Evolutionary conservation across 2,329 filamentous ascomycete genomes (phyloP).

Genomic region (Clonostachys byssicola): DNA sequence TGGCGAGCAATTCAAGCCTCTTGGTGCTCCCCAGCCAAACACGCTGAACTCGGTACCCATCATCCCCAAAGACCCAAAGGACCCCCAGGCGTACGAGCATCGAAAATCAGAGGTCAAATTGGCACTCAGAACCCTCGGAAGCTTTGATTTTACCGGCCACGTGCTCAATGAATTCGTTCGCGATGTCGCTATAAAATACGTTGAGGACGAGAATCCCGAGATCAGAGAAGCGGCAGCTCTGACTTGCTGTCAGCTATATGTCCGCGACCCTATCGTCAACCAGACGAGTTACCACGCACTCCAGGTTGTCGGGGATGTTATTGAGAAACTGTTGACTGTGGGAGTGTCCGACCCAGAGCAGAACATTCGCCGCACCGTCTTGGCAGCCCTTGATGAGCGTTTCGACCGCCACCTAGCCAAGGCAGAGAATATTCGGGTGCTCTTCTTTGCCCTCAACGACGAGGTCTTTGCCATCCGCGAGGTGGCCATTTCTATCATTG

Average conservation of each 20-base stretch:
- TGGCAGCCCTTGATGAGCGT: conserved; percentile 83
- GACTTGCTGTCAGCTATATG: conserved; percentile 96
- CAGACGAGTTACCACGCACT: conserved; percentile 97
- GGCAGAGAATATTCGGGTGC: conserved; percentile 91
- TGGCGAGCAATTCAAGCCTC: conserved; percentile 84
- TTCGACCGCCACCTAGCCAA: conserved; percentile 97
- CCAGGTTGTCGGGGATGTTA: conserved; percentile 95
- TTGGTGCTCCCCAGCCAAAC: conserved; percentile 83
- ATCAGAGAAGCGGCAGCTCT: conserved; percentile 92
- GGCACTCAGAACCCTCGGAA: conserved; percentile 91
- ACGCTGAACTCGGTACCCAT: conserved; percentile 77
- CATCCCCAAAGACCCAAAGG: conserved; percentile 82
- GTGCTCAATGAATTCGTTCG: conserved; percentile 97
- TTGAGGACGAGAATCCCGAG: conserved; percentile 91
- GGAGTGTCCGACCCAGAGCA: conserved; percentile 89
- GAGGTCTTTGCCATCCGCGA: conserved; percentile 90
- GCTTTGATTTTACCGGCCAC: conserved; percentile 91
- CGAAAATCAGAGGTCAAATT: conserved; percentile 86
- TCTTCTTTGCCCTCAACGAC: conserved; percentile 95
- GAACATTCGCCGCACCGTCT: conserved; percentile 82
- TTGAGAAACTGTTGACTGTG: conserved; percentile 92
- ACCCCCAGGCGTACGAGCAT: conserved; percentile 75
- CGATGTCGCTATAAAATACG: conserved; percentile 96
- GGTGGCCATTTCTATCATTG: conserved; percentile 93
- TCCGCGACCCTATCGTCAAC: conserved; percentile 94